phyloP scores from a whole-genome alignment of 208 protist species.

The Trichomonas vaginalis region DNA sequence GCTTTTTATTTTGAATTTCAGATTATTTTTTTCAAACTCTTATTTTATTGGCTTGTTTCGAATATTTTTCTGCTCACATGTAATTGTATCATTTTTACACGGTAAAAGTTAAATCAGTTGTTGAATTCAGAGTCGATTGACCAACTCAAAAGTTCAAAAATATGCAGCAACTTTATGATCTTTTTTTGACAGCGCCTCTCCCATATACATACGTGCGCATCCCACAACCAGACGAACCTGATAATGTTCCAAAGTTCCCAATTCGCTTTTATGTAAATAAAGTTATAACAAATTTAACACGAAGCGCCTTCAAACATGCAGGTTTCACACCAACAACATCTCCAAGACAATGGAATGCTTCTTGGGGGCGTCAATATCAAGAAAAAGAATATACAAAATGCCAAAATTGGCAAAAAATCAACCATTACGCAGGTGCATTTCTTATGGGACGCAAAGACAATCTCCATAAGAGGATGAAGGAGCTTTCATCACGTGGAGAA shows the following conservation, averaged over 20 bases:
- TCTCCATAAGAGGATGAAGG: neutral
- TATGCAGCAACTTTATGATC: neutral
- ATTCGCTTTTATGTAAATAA: neutral
- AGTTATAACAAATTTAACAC: neutral
- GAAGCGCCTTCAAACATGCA: neutral
- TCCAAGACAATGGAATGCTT: neutral
- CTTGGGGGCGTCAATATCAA: neutral
- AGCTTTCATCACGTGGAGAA: neutral
- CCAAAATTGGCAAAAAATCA: constrained; percentile 18
- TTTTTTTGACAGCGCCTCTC: neutral
- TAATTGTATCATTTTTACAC: too few relatives aligned
- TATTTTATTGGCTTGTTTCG: too few relatives aligned
- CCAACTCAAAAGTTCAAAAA: too few relatives aligned
- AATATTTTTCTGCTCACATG: too few relatives aligned
- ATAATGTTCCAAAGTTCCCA: neutral
- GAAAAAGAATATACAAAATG: neutral
- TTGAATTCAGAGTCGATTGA: too few relatives aligned
- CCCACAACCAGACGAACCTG: neutral
- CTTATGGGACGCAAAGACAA: constrained; percentile 24
- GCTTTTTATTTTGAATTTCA: too few relatives aligned
- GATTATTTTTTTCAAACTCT: too few relatives aligned
- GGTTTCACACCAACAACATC: neutral
- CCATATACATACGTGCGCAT: neutral
- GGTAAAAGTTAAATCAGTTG: too few relatives aligned
- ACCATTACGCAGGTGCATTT: constrained; percentile 23